Evolutionary conservation across 805 yeast species (phyloP).

Genomic region (Suhomyces sp.): DNA sequence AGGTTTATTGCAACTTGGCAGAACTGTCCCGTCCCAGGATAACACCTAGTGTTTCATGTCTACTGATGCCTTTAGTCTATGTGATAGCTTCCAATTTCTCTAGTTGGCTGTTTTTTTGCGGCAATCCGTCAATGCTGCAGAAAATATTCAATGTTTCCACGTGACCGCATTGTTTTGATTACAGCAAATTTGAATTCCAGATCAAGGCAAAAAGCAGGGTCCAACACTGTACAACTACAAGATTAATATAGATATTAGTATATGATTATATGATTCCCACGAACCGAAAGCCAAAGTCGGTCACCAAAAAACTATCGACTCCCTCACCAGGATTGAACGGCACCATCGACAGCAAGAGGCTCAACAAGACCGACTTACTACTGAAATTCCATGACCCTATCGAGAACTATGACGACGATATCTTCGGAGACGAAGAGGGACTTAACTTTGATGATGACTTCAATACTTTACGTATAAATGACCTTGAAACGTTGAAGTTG

Average conservation of each 20-base stretch:
- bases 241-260: neutral
- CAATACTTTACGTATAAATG: conserved; percentile 20
- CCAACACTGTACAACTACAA: neutral
- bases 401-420: conserved; percentile 20
- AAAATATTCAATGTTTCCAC: neutral
- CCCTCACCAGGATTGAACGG: conserved; percentile 8
- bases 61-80: too few species aligned
- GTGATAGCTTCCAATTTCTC: too few species aligned
- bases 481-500: conserved; percentile 9
- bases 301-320: conserved; percentile 9
- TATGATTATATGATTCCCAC: conserved; percentile 5
- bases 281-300: conserved; percentile 8
- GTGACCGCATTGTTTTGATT: neutral
- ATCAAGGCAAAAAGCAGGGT: neutral
- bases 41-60: too few species aligned
- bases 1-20: too few species aligned
- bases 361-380: conserved; percentile 18
- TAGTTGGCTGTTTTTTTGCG: neutral
- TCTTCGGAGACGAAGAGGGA: conserved; percentile 23
- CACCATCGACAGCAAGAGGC: neutral
- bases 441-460: conserved; percentile 24
- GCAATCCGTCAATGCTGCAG: neutral
- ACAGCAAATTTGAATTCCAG: neutral
- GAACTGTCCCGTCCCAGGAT: too few species aligned
- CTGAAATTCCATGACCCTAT: conserved; percentile 18